Evolutionary conservation across 768 basidiomycete species (phyloP).

Genomic region (Agrocybe pediades): DNA sequence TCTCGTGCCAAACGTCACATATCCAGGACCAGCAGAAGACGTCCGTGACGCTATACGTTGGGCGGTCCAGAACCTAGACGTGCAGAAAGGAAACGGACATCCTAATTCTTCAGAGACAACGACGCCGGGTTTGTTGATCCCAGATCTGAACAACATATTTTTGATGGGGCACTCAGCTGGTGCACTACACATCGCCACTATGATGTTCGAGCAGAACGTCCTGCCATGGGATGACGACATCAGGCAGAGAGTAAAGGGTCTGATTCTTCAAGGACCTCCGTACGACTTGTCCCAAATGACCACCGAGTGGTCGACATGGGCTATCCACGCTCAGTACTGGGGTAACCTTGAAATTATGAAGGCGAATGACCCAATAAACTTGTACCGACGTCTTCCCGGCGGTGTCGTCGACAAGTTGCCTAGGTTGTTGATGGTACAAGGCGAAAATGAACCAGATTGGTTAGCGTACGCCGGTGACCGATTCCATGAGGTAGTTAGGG

Average conservation of each 20-base stretch:
- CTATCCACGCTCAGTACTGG: slow-evolving; percentile 38
- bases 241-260: slow-evolving; percentile 40
- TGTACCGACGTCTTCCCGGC: slow-evolving; percentile 39
- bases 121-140: slow-evolving; percentile 27
- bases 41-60: slow-evolving; percentile 61
- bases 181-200: slow-evolving; percentile 47
- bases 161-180: slow-evolving; percentile 68
- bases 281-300: slow-evolving; percentile 37
- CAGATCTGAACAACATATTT: slow-evolving; percentile 45
- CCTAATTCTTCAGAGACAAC: slow-evolving; percentile 22
- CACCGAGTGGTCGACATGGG: slow-evolving; percentile 22
- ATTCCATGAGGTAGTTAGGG: slow-evolving; percentile 41
- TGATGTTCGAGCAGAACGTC: slow-evolving; percentile 41
- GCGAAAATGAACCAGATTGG: slow-evolving; percentile 55
- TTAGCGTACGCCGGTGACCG: slow-evolving; percentile 34
- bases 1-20: slow-evolving; percentile 57
- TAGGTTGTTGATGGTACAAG: slow-evolving; percentile 46
- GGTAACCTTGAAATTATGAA: slow-evolving; percentile 35
- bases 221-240: slow-evolving; percentile 28
- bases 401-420: slow-evolving; percentile 43
- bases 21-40: slow-evolving; percentile 57
- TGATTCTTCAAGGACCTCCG: slow-evolving; percentile 47
- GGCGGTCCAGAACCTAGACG: slow-evolving; percentile 39
- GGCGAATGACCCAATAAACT: slow-evolving; percentile 39
- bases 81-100: not conserved